phyloP scores from a whole-genome alignment of 1,284 basidiomycete genomes.

The Microbotryum lychnidis-dioicae region DNA sequence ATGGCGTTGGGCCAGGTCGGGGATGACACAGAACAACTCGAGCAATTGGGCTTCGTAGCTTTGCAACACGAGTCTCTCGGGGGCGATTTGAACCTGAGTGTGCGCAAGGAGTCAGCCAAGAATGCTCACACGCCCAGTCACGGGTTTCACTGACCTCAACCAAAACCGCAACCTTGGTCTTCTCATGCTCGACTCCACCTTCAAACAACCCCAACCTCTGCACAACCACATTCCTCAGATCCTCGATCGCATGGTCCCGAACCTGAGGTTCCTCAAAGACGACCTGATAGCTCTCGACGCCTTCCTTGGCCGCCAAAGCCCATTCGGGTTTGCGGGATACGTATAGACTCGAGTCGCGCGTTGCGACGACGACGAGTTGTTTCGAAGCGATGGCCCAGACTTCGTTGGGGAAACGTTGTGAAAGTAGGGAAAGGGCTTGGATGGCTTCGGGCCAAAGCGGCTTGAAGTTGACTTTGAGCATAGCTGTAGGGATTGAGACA shows the following conservation, averaged over 20 bases:
- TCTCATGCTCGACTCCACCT: conserved; percentile 9
- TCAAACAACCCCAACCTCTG: conserved; percentile 17
- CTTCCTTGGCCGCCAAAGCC: conserved; percentile 5
- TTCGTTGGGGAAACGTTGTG: conserved; percentile 54
- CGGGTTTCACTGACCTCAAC: conserved; percentile 13
- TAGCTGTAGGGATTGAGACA: conserved; percentile 45
- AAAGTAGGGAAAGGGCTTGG: conserved; percentile 55
- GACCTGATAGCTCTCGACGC: neutral
- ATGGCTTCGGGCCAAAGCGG: conserved; percentile 78
- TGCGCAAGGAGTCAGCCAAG: neutral
- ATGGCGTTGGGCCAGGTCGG: conserved; percentile 69
- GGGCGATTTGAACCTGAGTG: conserved; percentile 50
- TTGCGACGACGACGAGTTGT: conserved; percentile 30
- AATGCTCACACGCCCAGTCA: conserved; percentile 28
- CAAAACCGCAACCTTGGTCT: conserved; percentile 7
- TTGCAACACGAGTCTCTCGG: conserved; percentile 61
- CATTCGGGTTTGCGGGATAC: conserved; percentile 27
- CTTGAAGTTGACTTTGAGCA: conserved; percentile 82
- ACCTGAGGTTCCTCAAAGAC: conserved; percentile 36
- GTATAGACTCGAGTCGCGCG: conserved; percentile 21
- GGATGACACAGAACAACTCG: conserved; percentile 55
- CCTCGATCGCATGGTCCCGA: conserved; percentile 26
- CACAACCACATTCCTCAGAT: conserved; percentile 6
- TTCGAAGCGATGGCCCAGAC: conserved; percentile 61
- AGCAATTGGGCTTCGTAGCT: conserved; percentile 77